Base-by-base conservation (phyloP, 129 eudicot species). In the Flaveria ramosissima region DNA sequence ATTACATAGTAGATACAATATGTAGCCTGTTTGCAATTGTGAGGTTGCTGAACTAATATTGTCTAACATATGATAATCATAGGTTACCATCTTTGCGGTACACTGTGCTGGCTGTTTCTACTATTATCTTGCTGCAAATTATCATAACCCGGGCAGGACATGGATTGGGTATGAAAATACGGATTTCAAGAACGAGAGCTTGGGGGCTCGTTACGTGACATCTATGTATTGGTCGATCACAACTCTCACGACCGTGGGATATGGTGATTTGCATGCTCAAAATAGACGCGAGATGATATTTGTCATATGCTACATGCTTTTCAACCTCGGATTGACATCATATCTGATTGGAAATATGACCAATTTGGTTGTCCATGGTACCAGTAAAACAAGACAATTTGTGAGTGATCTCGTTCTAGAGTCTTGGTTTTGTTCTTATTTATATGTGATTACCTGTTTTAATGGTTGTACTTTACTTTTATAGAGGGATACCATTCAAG, bases 261-360 rank as follows among this genome's bases (percentile, higher is more conserved):
- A 91, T 74, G 97, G 97, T 2, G 97, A 91, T 85, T 63, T 88
- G 70, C 95, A 89, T 59, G 84, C 95, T 26, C 89, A 85, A 4
- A 85, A 85, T 70, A 56, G 72, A 77, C 68, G 73, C 51, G 97
- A 91, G 83, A 91, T 80, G 92, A 26, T 85, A 47, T 91, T 91
- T 19, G 86, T 69, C 56, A 85, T 78, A 46, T 73, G 80, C 57
- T 89, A 82, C 78, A 86, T 89, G 93, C 80, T 89, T 65, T 89
- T 89, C 75, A 86, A 91, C 87, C 92, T 91, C 1, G 95, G 89
- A 43, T 83, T 91, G 77, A 77, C 82, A 0, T 80, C 95, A 0
- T 91, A 91, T 68, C 77, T 91, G 32, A 89, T 91, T 48, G 97
- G 97, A 74, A 91, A 91, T 78, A 91, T 91, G 97, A 91, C 97